Evolutionary conservation across 83 land plant genomes (phyloP).

Genomic region (Picea abies): DNA sequence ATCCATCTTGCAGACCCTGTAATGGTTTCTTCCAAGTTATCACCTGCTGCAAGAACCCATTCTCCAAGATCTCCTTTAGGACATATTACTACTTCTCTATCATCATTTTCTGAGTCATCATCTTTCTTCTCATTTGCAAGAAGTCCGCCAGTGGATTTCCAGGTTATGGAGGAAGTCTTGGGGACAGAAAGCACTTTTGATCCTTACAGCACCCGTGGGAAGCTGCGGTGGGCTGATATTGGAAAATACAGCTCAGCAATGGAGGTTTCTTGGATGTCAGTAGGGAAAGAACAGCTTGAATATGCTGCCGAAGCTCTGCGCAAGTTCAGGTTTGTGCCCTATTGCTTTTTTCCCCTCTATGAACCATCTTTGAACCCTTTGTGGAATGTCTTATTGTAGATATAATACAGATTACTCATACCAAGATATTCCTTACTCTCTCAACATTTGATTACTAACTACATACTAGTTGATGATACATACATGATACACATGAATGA

Average conservation of each 20-base stretch:
- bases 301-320: conserved; percentile 72
- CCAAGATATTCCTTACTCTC: background rate
- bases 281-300: conserved; percentile 77
- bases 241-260: conserved; percentile 39
- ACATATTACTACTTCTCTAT: conserved; percentile 29
- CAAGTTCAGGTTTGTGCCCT: conserved; percentile 50
- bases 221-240: conserved; percentile 17
- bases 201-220: conserved; percentile 70
- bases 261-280: conserved; percentile 86
- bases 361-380: background rate
- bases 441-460: background rate
- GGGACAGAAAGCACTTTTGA: conserved; percentile 43
- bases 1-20: conserved; percentile 60
- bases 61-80: conserved; percentile 54
- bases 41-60: conserved; percentile 20
- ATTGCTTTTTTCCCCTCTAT: background rate
- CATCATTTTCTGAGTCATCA: conserved; percentile 60
- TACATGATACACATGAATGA: background rate
- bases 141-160: conserved; percentile 50
- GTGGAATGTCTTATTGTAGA: background rate
- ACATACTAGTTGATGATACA: background rate
- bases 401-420: background rate
- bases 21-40: conserved; percentile 14
- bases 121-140: conserved; percentile 35
- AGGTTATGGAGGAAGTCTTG: conserved; percentile 30